These are phyloP conservation scores for Phytopythium montanum DNA, from an alignment of 352 stramenopile species.

Conservation along the genomic window DNA sequence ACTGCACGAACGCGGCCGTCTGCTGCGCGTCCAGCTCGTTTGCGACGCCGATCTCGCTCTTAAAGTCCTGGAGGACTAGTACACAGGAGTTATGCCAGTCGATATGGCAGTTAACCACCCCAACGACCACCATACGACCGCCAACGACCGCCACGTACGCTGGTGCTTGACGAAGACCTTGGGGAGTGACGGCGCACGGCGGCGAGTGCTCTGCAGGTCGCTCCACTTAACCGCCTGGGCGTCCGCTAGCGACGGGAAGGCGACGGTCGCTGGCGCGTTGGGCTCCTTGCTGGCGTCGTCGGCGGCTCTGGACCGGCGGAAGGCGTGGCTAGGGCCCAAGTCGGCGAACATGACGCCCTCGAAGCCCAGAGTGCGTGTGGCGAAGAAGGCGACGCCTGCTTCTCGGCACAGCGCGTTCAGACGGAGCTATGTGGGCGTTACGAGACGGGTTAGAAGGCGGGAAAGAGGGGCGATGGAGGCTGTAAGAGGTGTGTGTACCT, in stretches of 20 bases:
- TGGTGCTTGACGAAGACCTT: constrained; percentile 77
- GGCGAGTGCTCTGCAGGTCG: constrained; percentile 59
- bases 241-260: constrained; percentile 55
- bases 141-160: constrained; percentile 28
- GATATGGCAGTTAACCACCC: too few relatives aligned
- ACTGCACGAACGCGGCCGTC: constrained; percentile 47
- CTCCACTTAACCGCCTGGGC: constrained; percentile 54
- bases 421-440: constrained; percentile 23
- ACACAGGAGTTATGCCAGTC: not conserved
- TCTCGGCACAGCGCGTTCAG: constrained; percentile 59
- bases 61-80: constrained; percentile 65
- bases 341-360: constrained; percentile 79
- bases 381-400: constrained; percentile 64
- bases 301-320: constrained; percentile 38
- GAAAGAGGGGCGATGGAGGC: not conserved
- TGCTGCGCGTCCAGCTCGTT: constrained; percentile 14
- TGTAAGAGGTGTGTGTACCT: constrained; percentile 20
- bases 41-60: constrained; percentile 17
- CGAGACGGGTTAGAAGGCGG: not conserved
- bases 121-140: not conserved
- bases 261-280: constrained; percentile 32
- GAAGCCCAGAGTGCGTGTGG: constrained; percentile 72
- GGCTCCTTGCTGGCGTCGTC: constrained; percentile 21
- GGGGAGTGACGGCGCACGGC: constrained; percentile 68
- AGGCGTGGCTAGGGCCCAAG: constrained; percentile 55